These are phyloP conservation scores for Eucalyptus rudis DNA, from an alignment of 345 rosid species.

Conservation along the genomic window DNA sequence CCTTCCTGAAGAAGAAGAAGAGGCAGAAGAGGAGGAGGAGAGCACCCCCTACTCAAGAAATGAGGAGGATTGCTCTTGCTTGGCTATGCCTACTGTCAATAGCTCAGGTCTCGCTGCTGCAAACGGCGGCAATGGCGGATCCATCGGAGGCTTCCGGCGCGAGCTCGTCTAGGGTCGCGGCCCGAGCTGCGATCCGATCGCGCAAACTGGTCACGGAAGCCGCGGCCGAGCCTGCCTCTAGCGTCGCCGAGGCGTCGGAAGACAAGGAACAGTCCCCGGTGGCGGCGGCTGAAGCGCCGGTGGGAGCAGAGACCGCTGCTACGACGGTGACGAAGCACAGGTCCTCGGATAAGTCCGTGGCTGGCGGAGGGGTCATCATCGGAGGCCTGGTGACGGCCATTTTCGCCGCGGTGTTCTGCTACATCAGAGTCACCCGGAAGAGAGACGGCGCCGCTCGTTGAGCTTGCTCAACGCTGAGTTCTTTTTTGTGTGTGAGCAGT, in stretches of 20 bases:
- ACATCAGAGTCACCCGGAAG: no score
- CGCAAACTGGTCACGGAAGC: neutral
- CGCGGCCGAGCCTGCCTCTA: constrained; percentile 3
- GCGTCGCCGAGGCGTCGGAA: neutral
- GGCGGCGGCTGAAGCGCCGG: neutral
- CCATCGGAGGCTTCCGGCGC: neutral
- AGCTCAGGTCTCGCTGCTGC: constrained; percentile 11
- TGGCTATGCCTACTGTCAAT: neutral
- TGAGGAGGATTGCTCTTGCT: neutral
- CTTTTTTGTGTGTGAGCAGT: neutral
- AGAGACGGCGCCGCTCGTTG: no score
- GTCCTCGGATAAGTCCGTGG: no score
- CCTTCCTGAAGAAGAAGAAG: neutral
- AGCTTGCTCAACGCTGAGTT: no score
- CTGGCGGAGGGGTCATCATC: no score
- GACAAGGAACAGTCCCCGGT: neutral
- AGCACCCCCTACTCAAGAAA: neutral
- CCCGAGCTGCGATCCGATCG: neutral
- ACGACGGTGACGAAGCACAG: no score
- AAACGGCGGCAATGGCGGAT: constrained; percentile 1
- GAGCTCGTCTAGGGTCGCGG: neutral
- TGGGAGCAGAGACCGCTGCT: no score
- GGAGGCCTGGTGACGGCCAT: no score
- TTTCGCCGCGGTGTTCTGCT: no score
- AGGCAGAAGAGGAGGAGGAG: neutral